These are phyloP conservation scores for Pseudogymnoascus sp. DNA, from an alignment of 2,329 filamentous ascomycete genomes.

Conservation along the genomic window DNA sequence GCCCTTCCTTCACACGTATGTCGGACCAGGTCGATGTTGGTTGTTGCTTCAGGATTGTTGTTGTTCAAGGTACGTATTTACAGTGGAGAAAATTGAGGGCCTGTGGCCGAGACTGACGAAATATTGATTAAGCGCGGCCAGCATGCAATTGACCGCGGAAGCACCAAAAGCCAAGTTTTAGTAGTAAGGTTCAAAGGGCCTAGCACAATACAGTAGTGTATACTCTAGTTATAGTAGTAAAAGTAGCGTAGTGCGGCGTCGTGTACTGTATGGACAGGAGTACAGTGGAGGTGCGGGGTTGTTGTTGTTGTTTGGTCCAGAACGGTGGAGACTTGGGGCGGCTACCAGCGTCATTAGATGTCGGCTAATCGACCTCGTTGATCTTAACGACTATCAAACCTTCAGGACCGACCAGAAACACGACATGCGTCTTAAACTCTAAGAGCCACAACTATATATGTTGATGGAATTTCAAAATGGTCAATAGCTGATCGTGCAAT, in stretches of 20 bases:
- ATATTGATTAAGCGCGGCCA: neutral
- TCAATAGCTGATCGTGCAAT: neutral
- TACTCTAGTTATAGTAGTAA: neutral
- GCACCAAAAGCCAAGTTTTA: neutral
- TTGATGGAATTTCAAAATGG: neutral
- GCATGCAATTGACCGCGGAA: neutral
- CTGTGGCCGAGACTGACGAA: neutral
- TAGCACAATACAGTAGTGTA: neutral
- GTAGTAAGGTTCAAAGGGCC: neutral
- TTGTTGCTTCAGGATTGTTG: neutral
- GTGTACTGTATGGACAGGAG: neutral
- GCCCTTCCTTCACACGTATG: neutral
- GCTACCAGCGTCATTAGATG: neutral
- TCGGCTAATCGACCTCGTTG: constrained; percentile 1
- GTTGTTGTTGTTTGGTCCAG: neutral
- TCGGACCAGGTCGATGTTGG: neutral
- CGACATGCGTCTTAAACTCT: neutral
- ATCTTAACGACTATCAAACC: neutral
- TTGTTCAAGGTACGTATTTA: constrained; percentile 7
- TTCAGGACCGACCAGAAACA: neutral
- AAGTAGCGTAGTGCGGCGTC: neutral
- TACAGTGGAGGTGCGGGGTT: neutral
- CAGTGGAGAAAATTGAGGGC: constrained; percentile 1
- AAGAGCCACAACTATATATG: neutral
- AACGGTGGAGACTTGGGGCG: neutral